These are phyloP conservation scores for Hansenula anomala DNA, from an alignment of 1,139 yeast species.

Conservation along the genomic window DNA sequence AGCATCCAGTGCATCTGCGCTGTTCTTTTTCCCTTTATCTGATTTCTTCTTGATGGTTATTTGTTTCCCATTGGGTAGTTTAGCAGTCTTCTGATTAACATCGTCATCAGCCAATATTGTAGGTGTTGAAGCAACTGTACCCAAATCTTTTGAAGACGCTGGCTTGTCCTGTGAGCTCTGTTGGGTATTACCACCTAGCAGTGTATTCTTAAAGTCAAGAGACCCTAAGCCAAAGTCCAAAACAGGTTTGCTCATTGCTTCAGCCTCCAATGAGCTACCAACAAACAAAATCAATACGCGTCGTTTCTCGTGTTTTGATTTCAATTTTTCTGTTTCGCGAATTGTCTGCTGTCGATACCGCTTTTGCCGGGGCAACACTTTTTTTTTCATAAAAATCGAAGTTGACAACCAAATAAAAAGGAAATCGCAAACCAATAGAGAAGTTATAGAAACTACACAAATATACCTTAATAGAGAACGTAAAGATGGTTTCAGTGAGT, in stretches of 20 bases:
- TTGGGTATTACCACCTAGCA: conserved; percentile 4
- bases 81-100: conserved; percentile 3
- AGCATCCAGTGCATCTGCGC: background rate
- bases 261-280: background rate
- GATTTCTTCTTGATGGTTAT: conserved; percentile 18
- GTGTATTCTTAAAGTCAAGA: conserved; percentile 15
- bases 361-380: too few species aligned
- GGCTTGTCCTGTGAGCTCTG: background rate
- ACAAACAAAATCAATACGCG: too few species aligned
- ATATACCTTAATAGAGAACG: background rate
- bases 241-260: conserved; percentile 13
- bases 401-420: too few species aligned
- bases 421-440: background rate
- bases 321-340: too few species aligned
- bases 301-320: too few species aligned
- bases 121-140: background rate
- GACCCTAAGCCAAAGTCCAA: conserved; percentile 15
- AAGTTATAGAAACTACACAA: too few species aligned
- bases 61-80: conserved; percentile 20
- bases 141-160: background rate
- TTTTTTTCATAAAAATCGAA: too few species aligned
- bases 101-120: background rate
- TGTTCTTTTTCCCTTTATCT: background rate
- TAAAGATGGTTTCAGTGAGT: background rate
- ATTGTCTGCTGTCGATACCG: too few species aligned